Conservation (phyloP, 164 flowering plant species). For the Santalum album region DNA sequence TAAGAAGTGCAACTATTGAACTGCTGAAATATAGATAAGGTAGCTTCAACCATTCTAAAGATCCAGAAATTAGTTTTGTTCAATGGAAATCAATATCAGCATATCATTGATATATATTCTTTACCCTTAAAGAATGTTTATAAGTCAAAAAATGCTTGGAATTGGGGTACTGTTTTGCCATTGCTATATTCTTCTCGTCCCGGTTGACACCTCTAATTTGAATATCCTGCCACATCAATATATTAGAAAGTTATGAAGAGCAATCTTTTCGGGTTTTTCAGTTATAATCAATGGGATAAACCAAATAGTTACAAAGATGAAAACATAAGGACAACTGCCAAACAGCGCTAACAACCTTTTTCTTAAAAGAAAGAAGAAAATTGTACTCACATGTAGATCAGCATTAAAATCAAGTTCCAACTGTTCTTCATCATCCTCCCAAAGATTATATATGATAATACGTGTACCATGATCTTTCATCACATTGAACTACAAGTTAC, state of each 20-base stretch:
- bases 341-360: too few relatives aligned
- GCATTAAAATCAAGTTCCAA: conserved; percentile 83
- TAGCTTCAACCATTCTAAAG: too few relatives aligned
- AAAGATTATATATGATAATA: conserved; percentile 79
- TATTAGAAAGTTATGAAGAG: too few relatives aligned
- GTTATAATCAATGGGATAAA: too few relatives aligned
- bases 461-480: conserved; percentile 80
- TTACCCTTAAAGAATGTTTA: conserved; percentile 86
- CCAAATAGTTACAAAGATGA: too few relatives aligned
- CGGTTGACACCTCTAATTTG: conserved; percentile 93
- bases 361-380: background rate
- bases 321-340: background rate
- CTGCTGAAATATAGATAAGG: too few relatives aligned
- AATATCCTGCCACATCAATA: conserved; percentile 55
- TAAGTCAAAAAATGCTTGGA: conserved; percentile 90
- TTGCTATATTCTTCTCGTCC: conserved; percentile 77
- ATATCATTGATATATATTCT: too few relatives aligned
- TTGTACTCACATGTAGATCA: conserved; percentile 45
- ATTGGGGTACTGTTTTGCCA: conserved; percentile 68
- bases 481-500: conserved; percentile 39
- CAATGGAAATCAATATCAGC: too few relatives aligned
- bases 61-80: too few relatives aligned
- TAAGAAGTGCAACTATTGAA: too few relatives aligned
- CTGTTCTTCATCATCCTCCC: conserved; percentile 87
- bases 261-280: too few relatives aligned